phyloP scores from a whole-genome alignment of 2,329 filamentous ascomycete species.

The Claviceps africana region DNA sequence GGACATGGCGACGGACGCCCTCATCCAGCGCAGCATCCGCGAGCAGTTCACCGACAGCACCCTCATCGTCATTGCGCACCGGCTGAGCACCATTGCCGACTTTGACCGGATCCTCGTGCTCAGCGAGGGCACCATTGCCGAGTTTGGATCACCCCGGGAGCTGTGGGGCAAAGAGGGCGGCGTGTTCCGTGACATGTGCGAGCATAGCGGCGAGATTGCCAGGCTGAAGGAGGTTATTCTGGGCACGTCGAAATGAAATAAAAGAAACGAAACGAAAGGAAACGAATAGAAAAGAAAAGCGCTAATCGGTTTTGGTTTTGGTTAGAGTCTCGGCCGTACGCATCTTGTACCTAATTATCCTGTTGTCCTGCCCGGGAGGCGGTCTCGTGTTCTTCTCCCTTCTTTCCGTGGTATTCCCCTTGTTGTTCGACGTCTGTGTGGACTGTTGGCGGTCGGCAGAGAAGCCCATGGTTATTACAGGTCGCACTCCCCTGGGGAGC shows the following conservation, averaged over 20 bases:
- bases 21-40: slow-evolving; percentile 61
- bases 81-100: slow-evolving; percentile 62
- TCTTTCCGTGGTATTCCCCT: no score
- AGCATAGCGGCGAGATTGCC: slow-evolving; percentile 45
- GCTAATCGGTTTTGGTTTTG: background rate
- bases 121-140: slow-evolving; percentile 50
- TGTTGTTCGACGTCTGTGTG: no score
- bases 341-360: no score
- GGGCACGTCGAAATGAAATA: slow-evolving; percentile 5
- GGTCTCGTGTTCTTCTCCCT: no score
- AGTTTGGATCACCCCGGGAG: slow-evolving; percentile 51
- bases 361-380: no score
- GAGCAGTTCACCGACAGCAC: slow-evolving; percentile 58
- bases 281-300: background rate
- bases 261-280: no score
- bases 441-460: no score
- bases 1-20: slow-evolving; percentile 60
- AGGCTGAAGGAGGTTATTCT: slow-evolving; percentile 34
- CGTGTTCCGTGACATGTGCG: slow-evolving; percentile 49
- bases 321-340: background rate
- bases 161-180: slow-evolving; percentile 40
- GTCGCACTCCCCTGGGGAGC: no score
- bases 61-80: slow-evolving; percentile 61
- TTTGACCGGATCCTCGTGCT: slow-evolving; percentile 63
- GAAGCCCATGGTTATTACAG: no score